Base-by-base conservation (phyloP, 2,329 filamentous ascomycete species). In the Venturia asperata region DNA sequence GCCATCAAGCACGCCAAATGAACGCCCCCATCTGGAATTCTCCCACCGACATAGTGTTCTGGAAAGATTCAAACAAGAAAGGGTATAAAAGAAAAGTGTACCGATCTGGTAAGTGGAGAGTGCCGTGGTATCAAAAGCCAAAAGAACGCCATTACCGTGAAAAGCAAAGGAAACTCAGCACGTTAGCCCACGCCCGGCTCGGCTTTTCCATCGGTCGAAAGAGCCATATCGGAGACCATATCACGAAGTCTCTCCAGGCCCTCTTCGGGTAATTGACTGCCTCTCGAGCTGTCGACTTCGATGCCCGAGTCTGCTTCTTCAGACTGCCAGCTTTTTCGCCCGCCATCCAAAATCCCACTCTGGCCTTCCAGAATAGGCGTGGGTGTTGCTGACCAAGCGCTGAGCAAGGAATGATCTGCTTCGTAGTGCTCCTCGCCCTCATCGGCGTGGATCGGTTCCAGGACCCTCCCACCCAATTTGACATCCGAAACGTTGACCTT, bases 401-500 rank as follows among this genome's bases (percentile, higher is more conserved):
- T 56, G 24, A 64, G 63, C 24, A 64, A 43, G 13, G 47, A 55
- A 27, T 64, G 63, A 30, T 52, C 37, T 7, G 63, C 47, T 47
- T 56, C 63, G 10, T 42, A 47, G 6, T 63, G 39, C 15, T 63
- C 61, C 27, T 52, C 61, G 9, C 60, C 63, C 27, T n/a, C 63
- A 11, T 64, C 63, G 34, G 34, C 30, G n/a, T 56, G 43, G 13
- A 37, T 34, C 17, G n/a, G 34, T 2, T 83, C 81, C 3, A 97
- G 80, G 1, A 96, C 89, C 27, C 91, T 84, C 0, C 92, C 92
- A 15, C 92, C 91, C 3, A 97, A 78, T 70, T 90, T 85, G 42
- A 96, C 82, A 71, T 97, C 93, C 69, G 86, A 90, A 10, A 89
- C 84, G 39, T 84, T 83, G 34, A 97, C 62, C 24, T 62, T 64